Conservation (phyloP, 345 rosid genomes). For the Excoecaria agallocha region DNA sequence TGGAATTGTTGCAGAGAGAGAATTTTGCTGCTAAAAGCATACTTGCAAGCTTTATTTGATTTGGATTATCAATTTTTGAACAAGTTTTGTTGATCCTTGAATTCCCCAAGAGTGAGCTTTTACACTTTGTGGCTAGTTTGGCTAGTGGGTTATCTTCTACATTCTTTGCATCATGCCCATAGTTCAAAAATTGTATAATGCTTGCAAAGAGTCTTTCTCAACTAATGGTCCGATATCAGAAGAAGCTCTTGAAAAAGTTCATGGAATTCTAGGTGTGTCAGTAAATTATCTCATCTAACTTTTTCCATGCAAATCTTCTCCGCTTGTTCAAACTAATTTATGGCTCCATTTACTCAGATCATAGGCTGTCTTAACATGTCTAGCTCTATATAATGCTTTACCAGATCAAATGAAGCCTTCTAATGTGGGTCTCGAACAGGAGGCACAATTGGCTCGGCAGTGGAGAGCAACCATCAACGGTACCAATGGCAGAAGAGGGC, state of each 20-base stretch:
- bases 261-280: conserved; percentile 56
- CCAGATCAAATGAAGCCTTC: conserved; percentile 96
- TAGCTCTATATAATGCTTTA: conserved; percentile 25
- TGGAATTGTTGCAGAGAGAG: conserved; percentile 28
- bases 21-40: conserved; percentile 16
- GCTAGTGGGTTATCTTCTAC: conserved; percentile 1
- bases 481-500: conserved; percentile 33
- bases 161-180: conserved; percentile 27
- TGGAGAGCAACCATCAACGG: conserved; percentile 51
- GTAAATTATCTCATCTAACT: not conserved
- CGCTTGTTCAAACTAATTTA: not conserved
- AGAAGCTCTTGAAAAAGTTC: conserved; percentile 70
- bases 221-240: conserved; percentile 67
- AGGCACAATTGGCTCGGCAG: conserved; percentile 69
- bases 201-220: conserved; percentile 71
- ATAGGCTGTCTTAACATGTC: not conserved
- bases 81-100: not conserved
- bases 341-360: not conserved
- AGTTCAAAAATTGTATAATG: conserved; percentile 64
- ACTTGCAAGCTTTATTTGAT: conserved; percentile 11
- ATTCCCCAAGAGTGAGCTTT: conserved; percentile 9
- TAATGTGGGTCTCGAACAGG: conserved; percentile 93
- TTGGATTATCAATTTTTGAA: conserved; percentile 13
- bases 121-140: conserved; percentile 2
- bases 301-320: not conserved